These are phyloP conservation scores for Somion occarium DNA, from an alignment of 1,284 basidiomycete species.

Conservation along the genomic window DNA sequence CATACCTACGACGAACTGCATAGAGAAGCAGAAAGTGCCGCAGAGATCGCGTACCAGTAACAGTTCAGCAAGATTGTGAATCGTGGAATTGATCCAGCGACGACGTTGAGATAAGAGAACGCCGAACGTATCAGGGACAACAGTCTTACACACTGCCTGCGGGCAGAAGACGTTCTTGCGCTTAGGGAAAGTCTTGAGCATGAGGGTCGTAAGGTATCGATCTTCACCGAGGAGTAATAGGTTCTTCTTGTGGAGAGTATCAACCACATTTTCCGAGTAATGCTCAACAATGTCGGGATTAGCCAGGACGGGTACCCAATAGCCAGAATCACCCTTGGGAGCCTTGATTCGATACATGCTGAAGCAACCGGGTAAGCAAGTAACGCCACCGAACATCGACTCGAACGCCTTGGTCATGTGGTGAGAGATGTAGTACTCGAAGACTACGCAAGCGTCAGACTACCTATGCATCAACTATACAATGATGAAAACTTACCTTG, in stretches of 20 bases:
- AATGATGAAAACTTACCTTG: conserved; percentile 62
- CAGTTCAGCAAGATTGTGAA: conserved; percentile 95
- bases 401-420: conserved; percentile 99
- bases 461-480: conserved; percentile 8
- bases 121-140: conserved; percentile 94
- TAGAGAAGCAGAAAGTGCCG: conserved; percentile 95
- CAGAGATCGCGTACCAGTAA: conserved; percentile 93
- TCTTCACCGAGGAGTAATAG: conserved; percentile 96
- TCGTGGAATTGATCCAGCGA: conserved; percentile 99
- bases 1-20: conserved; percentile 98
- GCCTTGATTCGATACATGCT: conserved; percentile 99
- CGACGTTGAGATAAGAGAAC: conserved; percentile 94
- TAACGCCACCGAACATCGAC: conserved; percentile 99
- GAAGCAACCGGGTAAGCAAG: conserved; percentile 98
- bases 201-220: conserved; percentile 93
- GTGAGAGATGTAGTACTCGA: conserved; percentile 99
- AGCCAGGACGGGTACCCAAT: conserved; percentile 97
- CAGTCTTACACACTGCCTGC: conserved; percentile 96
- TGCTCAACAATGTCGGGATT: conserved; percentile 97
- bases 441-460: conserved; percentile 72
- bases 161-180: conserved; percentile 99
- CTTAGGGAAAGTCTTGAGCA: conserved; percentile 98
- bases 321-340: conserved; percentile 87
- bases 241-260: conserved; percentile 99
- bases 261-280: conserved; percentile 97